Evolutionary conservation across 208 protist genomes (phyloP).

Genomic region (Sergeia podlipaevii): DNA sequence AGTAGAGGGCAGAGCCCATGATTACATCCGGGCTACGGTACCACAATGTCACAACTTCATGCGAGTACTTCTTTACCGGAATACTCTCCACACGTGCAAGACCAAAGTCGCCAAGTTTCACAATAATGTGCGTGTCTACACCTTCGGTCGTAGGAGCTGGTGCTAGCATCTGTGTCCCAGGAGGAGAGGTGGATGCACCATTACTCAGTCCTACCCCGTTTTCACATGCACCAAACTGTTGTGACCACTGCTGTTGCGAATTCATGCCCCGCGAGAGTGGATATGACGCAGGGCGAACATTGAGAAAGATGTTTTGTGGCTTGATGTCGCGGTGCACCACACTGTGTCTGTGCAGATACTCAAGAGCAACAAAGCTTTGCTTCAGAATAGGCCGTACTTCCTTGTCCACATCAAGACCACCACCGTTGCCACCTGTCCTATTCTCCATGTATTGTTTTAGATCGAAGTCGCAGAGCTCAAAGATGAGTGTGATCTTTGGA

Average conservation of each 20-base stretch:
- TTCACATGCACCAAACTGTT: too few species aligned
- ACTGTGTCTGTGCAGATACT: constrained; percentile 67
- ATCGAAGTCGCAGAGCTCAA: constrained; percentile 97
- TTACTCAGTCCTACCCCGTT: too few species aligned
- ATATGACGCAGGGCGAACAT: constrained; percentile 22
- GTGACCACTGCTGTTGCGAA: too few species aligned
- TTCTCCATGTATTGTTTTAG: constrained; percentile 95
- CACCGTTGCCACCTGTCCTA: constrained; percentile 14
- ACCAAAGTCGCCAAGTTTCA: constrained; percentile 90
- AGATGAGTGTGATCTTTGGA: constrained; percentile 97
- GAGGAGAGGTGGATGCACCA: background rate
- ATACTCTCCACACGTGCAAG: constrained; percentile 85
- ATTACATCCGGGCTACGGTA: constrained; percentile 93
- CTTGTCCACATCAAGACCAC: constrained; percentile 29
- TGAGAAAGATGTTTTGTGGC: constrained; percentile 89
- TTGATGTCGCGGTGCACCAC: constrained; percentile 92
- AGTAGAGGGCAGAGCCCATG: constrained; percentile 80
- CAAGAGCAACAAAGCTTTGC: constrained; percentile 72
- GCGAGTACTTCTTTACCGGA: constrained; percentile 91
- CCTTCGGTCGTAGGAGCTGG: background rate
- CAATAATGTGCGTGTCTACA: constrained; percentile 23
- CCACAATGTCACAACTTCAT: constrained; percentile 93
- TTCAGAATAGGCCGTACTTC: constrained; percentile 67
- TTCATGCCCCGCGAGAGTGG: too few species aligned
- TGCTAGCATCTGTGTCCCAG: too few species aligned